Base-by-base conservation (phyloP, 164 flowering plant species). In the Sextonia rubra region DNA sequence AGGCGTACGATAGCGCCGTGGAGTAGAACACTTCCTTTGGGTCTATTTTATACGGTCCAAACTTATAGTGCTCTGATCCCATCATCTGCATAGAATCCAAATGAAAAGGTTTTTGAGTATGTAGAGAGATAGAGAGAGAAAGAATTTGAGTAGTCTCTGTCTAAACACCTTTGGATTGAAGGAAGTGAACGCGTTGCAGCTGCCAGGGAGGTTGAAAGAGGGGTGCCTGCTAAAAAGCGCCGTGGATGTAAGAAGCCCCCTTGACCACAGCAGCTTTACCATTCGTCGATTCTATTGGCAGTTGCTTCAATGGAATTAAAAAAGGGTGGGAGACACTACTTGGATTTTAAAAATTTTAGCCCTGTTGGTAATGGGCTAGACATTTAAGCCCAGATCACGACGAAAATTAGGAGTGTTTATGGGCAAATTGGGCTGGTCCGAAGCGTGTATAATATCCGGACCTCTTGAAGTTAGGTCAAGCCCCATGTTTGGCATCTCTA, bases 41-140 rank as follows among this genome's bases (percentile, higher is more conserved):
- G 71, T 77, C 29, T 11, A 93, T 91, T 69, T 85, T 88, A 78
- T 89, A 87, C 9, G 91, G 89, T 32, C 98, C 98, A 56, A 91
- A 93, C 3, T 29, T 77, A 66, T 75, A 89, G 27, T 47, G 6
- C 62, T 68, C 73, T 1, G 69, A 22, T 14, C 64, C 77, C 69
- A 29, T 64, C 58, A 52, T 52, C 20, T 52, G 58, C n/a, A 15
- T 20, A 52, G 20, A 52, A 0, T 1, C 2, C 3, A 1, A 18
- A 12, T 37, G 58, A 12, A 52, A 26, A 64, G 26, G 17, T 2
- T 3, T 1, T 14, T 3, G 4, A 23, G 23, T 1, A 71, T 15
- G 56, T 2, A 47, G 32, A n/a, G 68, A 37, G n/a, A n/a, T n/a
- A n/a, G n/a, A 61, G 1, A 60, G 29, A 62, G 15, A 49, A 8